Conservation (phyloP, 78 protist species). For the Dictyostelium capitatum region DNA sequence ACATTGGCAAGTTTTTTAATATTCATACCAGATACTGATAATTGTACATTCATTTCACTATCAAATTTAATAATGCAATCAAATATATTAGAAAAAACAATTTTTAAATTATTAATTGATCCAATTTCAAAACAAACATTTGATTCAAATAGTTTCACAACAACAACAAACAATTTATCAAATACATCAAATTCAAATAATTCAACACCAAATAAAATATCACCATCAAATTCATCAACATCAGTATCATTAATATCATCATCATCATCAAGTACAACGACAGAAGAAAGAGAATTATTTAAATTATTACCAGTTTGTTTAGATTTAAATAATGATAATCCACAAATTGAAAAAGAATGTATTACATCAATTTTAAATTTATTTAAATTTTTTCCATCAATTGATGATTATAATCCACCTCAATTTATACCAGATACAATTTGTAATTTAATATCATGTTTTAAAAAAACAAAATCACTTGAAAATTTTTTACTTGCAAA, state of each 20-base stretch:
- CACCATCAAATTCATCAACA: not conserved
- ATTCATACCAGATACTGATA: conserved; percentile 51
- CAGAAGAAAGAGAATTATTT: conserved; percentile 54
- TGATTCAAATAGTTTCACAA: not conserved
- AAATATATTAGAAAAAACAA: conserved; percentile 38
- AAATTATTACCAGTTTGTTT: conserved; percentile 55
- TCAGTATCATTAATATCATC: not conserved
- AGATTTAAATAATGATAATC: conserved; percentile 21
- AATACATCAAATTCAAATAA: not conserved
- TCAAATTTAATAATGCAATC: conserved; percentile 54
- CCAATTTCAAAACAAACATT: not conserved
- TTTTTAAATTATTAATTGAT: conserved; percentile 11
- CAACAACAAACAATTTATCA: no score
- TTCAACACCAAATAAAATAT: not conserved
- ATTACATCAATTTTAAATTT: conserved; percentile 18
- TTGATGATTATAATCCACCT: conserved; percentile 28
- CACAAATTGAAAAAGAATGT: not conserved
- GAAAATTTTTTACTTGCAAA: conserved; percentile 34
- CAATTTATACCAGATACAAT: conserved; percentile 28
- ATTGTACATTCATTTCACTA: conserved; percentile 37
- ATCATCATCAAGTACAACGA: not conserved
- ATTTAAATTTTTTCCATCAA: conserved; percentile 39
- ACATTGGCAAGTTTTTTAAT: conserved; percentile 31
- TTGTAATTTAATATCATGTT: conserved; percentile 45
- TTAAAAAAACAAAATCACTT: conserved; percentile 51